Base-by-base conservation (phyloP, 441 rosid genomes). In the Gossypium davidsonii region DNA sequence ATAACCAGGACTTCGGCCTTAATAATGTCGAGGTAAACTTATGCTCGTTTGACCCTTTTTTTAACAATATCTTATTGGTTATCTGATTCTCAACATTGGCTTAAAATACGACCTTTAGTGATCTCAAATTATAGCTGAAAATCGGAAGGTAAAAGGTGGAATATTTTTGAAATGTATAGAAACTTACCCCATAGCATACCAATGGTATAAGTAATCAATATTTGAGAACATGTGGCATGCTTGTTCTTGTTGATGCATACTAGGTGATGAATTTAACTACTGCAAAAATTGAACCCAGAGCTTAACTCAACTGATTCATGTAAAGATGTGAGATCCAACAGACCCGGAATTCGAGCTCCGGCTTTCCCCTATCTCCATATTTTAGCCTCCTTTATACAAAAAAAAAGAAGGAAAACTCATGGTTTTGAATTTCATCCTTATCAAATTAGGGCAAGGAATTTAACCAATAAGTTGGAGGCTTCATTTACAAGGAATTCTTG, bases 1-100 rank as follows among this genome's bases (percentile, higher is more conserved):
- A 85, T 80, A 85, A 79, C 67, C 49, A 81, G 6, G 92, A 88
- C 65, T 92, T 89, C 26, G 92, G 86, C 79, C 70, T 92, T 58
- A 88, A 89, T 82, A 86, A 94, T 76, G 94, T 94, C 15, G 97
- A 94, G 97, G 98, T 92, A 85, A 84, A 58, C 21, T 61, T 59
- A 26, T 11, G 18, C 72, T 68, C 34, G 21, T 56, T 46, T 25
- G 46, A 7, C 14, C 17, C 2, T 6, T 39, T 44, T 6, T 0
- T 8, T 39, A 15, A 26, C n/a, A 26, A 26, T 46, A 46, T 59
- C 15, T 6, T 26, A 44, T 20, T 49, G 1, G 42, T 15, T 23
- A 48, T 49, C 18, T 6, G 21, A 21, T 20, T 49, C 61, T 68
- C 31, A 55, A 12, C 52, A 44, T 25, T n/a, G 10, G 63, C 17